Evolutionary conservation across 495 filamentous ascomycete genomes (phyloP), one percentile per base, ranked within the genome.

Genomic region (Penicilliopsis zonata): DNA sequence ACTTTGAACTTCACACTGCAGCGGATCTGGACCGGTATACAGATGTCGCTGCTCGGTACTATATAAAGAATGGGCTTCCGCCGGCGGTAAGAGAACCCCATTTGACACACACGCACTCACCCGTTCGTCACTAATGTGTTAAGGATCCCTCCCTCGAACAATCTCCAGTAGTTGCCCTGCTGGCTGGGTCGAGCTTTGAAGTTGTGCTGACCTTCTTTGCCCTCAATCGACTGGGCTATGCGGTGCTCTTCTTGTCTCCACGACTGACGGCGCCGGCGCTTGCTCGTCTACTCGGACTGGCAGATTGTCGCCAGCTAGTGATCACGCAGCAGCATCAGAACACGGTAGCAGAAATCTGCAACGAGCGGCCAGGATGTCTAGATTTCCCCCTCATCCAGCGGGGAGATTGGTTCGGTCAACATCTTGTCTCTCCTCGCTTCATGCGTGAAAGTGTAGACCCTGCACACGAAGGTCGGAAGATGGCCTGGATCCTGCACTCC

Each of bases 161-260:
- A 38, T 42, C 55, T 5, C 40, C 58, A n/a, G 59, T 71, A 2
- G 57, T 69, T 3, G 55, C 52, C 1, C 29, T 69, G 5, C 50
- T 69, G 9, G 60, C 52, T 6, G 43, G 47, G 0, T 65, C 63
- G 7, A 53, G 59, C 28, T 50, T 69, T 18, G 53, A 66, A 24
- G 60, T 63, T 22, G 37, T 65, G 27, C 40, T 66, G 7, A 58
- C 62, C 0, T 42, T 63, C 17, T 47, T 63, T 16, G 63, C 60
- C 4, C 22, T 67, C 10, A 56, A 54, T 5, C 43, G 56, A n/a
- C 36, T 70, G 2, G 66, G 66, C 1, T 61, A 64, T 35, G 53
- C 64, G 3, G 53, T 67, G 7, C 48, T 70, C 2, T 51, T 68
- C 10, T 46, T 70, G 3, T 66, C 61, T 7, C 66, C 63, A 0